Base-by-base conservation (phyloP, 1,284 basidiomycete species). In the Coniferiporia weirii region DNA sequence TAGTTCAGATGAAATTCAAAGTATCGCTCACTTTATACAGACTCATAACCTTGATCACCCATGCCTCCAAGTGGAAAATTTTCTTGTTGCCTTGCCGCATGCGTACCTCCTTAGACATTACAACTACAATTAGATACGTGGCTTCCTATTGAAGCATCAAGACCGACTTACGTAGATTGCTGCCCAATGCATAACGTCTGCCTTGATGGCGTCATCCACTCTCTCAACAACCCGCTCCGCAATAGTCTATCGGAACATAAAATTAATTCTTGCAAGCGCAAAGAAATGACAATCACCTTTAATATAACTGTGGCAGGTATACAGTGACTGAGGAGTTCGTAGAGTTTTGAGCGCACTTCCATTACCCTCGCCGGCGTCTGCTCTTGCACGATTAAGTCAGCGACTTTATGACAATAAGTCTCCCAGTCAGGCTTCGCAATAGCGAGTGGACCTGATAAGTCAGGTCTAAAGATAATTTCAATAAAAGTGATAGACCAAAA, bases 341-440 rank as follows among this genome's bases (percentile, higher is more conserved):
- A 99, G 54, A 98, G 81, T 75, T 96, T 98, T 40, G 83, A 82
- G 57, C 97, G 83, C 9, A 98, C 91, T 68, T 94, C 92, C 79
- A 98, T 90, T 53, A 99, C 84, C 57, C 87, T 84, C 61, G 89
- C 84, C 12, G 97, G 94, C n/a, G 87, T 84, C 73, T 98, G 97
- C 68, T 98, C 93, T 64, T 84, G 80, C n/a, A 98, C 76, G 66
- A 99, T 96, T 67, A 91, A 72, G 70, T 96, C 93, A n/a, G 92
- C 95, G 12, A 98, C 89, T 71, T 95, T 54, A 40, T 52, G 20
- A 1, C 47, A 57, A 70, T 98, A 99, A n/a, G 89, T 90, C 73
- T 99, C 96, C 97, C 97, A 99, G 69, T 99, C 97, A 12, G 97
- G 95, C 73, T 97, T 94, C 13, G 95, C 93, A 53, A 94, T 91